These are phyloP conservation scores for Penicillium hesseltinei DNA, from an alignment of 2,329 filamentous ascomycete genomes.

Conservation along the genomic window DNA sequence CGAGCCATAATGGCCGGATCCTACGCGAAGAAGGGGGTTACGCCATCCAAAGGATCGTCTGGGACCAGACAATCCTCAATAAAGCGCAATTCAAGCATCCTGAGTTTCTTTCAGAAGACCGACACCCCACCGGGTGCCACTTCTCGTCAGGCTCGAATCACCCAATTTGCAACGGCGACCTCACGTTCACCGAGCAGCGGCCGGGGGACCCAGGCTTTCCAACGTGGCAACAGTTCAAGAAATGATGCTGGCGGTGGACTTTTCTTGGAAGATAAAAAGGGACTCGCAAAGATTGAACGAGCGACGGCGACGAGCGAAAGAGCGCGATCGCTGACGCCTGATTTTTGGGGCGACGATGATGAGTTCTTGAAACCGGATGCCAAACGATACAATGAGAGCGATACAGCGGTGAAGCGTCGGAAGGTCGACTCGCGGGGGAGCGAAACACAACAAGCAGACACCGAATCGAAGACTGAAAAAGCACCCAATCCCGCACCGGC, in stretches of 20 bases:
- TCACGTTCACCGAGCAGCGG: constrained; percentile 27
- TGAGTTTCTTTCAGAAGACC: constrained; percentile 73
- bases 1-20: constrained; percentile 26
- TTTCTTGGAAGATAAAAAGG: constrained; percentile 38
- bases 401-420: constrained; percentile 33
- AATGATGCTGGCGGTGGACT: constrained; percentile 25
- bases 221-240: constrained; percentile 10
- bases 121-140: constrained; percentile 53
- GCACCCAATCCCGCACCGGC: background rate
- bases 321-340: constrained; percentile 30
- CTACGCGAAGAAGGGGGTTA: constrained; percentile 24
- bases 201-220: constrained; percentile 26
- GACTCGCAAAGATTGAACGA: constrained; percentile 9
- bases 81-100: constrained; percentile 61
- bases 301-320: constrained; percentile 5
- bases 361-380: constrained; percentile 14
- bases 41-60: constrained; percentile 21
- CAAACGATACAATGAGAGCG: constrained; percentile 35
- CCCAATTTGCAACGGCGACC: constrained; percentile 35
- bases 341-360: constrained; percentile 34
- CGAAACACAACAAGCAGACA: background rate
- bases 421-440: constrained; percentile 27
- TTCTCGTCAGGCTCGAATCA: constrained; percentile 55
- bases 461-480: constrained; percentile 1
- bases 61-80: constrained; percentile 18